Evolutionary conservation across 306 rosid genomes (phyloP).

Genomic region (Luffa aegyptiaca): DNA sequence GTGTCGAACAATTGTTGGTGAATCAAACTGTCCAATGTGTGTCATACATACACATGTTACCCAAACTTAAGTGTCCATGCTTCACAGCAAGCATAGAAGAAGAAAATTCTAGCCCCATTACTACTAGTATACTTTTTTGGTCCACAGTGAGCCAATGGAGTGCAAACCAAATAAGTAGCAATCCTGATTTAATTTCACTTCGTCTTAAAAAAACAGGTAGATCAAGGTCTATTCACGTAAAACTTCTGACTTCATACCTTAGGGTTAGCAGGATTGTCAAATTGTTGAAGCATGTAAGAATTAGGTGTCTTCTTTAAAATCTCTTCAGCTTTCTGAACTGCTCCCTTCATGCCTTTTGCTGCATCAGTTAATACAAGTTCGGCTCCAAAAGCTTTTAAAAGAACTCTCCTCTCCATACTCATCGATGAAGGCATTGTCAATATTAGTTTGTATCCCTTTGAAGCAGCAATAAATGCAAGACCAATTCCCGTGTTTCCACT

Average conservation of each 20-base stretch:
- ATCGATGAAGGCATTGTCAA: slow-evolving; percentile 96
- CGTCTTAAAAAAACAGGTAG: background rate
- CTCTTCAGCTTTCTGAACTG: slow-evolving; percentile 97
- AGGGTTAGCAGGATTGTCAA: slow-evolving; percentile 96
- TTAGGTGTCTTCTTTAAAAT: slow-evolving; percentile 65
- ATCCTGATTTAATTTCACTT: background rate
- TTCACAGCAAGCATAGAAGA: background rate
- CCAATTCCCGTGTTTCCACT: slow-evolving; percentile 99
- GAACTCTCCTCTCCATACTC: slow-evolving; percentile 97
- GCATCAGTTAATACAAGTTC: slow-evolving; percentile 85
- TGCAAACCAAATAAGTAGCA: background rate
- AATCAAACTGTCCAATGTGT: background rate
- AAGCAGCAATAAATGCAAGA: slow-evolving; percentile 95
- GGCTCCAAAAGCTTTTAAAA: slow-evolving; percentile 94
- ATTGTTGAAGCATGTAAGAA: slow-evolving; percentile 94
- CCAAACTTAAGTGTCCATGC: background rate
- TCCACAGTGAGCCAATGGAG: background rate
- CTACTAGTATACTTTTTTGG: background rate
- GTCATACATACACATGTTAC: background rate
- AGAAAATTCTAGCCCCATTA: background rate
- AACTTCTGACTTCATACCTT: slow-evolving; percentile 46
- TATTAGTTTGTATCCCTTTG: slow-evolving; percentile 91
- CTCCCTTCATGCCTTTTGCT: slow-evolving; percentile 95
- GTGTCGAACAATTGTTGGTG: background rate
- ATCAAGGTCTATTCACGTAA: background rate